Percentiles rank a stretch among this genome's conserved stretches.
Evolutionary conservation across 768 basidiomycete genomes (phyloP).

Genomic region (Boletus subparvulus): DNA sequence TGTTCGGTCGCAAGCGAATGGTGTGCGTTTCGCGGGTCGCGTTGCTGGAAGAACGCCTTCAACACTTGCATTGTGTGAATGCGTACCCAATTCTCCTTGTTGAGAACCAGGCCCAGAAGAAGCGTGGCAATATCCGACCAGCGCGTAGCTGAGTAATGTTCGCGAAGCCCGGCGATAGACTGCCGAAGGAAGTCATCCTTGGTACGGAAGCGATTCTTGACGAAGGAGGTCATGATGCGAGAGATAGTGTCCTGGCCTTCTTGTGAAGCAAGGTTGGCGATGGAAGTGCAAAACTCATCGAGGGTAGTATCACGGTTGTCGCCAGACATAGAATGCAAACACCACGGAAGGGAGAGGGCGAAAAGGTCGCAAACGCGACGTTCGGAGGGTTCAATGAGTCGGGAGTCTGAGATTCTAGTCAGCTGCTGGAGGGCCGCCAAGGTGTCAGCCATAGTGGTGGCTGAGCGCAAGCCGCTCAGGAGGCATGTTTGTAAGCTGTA

Average conservation of each 20-base stretch:
- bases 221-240: conserved; percentile 87
- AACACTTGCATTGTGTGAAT: conserved; percentile 84
- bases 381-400: conserved; percentile 68
- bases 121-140: conserved; percentile 83
- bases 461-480: conserved; percentile 78
- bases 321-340: conserved; percentile 72
- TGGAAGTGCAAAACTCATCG: conserved; percentile 68
- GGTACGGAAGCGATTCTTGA: conserved; percentile 83
- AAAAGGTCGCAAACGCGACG: conserved; percentile 81
- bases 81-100: conserved; percentile 77
- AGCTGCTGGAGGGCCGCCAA: conserved; percentile 67
- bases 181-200: conserved; percentile 93
- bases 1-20: conserved; percentile 80
- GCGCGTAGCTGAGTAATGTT: conserved; percentile 73
- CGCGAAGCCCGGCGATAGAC: conserved; percentile 79
- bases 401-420: conserved; percentile 56
- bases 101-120: conserved; percentile 84
- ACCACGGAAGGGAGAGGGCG: conserved; percentile 83
- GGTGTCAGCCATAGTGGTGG: conserved; percentile 61
- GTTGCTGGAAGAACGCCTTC: conserved; percentile 84
- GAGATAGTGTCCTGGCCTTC: conserved; percentile 78
- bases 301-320: conserved; percentile 60
- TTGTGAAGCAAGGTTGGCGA: conserved; percentile 67
- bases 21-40: conserved; percentile 72
- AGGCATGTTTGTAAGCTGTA: conserved; percentile 68